Base-by-base conservation (phyloP, 2,329 filamentous ascomycete genomes). In the Xylariomycetidae sp. region DNA sequence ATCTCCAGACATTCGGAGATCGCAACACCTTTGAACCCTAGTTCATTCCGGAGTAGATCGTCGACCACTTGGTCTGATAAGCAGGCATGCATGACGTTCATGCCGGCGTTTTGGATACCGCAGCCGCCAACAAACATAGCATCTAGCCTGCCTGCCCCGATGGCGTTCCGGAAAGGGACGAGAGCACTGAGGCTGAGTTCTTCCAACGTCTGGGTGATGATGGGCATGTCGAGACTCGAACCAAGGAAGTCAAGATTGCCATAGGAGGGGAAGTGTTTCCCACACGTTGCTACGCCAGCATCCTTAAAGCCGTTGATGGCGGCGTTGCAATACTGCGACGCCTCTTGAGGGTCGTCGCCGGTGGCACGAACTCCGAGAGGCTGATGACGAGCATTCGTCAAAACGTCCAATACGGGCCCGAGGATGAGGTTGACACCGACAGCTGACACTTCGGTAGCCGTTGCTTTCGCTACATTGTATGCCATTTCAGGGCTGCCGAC, bases 371-470 rank as follows among this genome's bases (percentile, higher is more conserved):
- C 90, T 6, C 90, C 89, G 5, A 97, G 66, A 2, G 88, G 88
- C 56, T 96, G 89, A 55, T 90, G 92, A 26, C 88, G 79, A 30
- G 88, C 86, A 60, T 97, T 96, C 31, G 88, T 96, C 37, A 97
- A 69, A 4, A 97, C 90, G 60, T 98, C 92, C 5, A 98, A 66
- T 25, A 94, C 89, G 1, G 92, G 92, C 0, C 90, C 90, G 37
- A 98, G 79, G 53, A 97, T 94, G 67, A 94, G 81, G 56, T 98
- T 98, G 51, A 98, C 86, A 19, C 92, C 92, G 49, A 94, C 92
- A 9, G 92, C 88, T 29, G 85, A 82, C 17, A 97, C 77, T 60
- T 97, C 92, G 48, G 90, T 85, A 4, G 88, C 92, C 1, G 90
- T 97, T 12, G 92, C 89, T 61, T 90, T 89, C 36, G 88, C 90